Conservation (phyloP, 768 basidiomycete species). For the Lactarius indigo region DNA sequence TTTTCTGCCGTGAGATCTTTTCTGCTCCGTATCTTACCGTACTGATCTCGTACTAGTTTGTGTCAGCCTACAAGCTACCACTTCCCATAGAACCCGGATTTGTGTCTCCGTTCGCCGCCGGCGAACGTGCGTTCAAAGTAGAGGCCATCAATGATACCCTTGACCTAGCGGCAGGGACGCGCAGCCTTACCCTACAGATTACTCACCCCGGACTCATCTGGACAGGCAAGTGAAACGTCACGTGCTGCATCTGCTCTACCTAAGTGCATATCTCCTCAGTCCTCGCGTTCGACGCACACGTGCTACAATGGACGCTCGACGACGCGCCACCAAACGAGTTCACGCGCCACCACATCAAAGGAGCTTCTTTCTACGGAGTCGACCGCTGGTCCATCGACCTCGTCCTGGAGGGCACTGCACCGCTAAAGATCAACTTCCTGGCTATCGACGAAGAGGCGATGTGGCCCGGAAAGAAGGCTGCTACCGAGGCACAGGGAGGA, state of each 20-base stretch:
- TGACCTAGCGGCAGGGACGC: slow-evolving; percentile 55
- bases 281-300: slow-evolving; percentile 88
- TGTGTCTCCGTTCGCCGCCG: slow-evolving; percentile 28
- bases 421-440: slow-evolving; percentile 59
- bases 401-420: slow-evolving; percentile 44
- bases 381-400: slow-evolving; percentile 73
- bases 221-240: slow-evolving; percentile 53
- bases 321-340: slow-evolving; percentile 71
- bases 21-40: not conserved
- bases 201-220: slow-evolving; percentile 81
- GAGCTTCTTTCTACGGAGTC: slow-evolving; percentile 80
- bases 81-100: slow-evolving; percentile 44
- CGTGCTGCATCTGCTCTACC: not conserved
- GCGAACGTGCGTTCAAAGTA: slow-evolving; percentile 47
- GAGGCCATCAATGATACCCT: slow-evolving; percentile 53
- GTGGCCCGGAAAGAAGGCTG: slow-evolving; percentile 65
- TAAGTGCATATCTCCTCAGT: slow-evolving; percentile 39
- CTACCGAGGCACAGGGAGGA: slow-evolving; percentile 45
- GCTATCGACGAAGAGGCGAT: slow-evolving; percentile 81
- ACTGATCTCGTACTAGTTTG: slow-evolving; percentile 49
- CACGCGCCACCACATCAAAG: slow-evolving; percentile 86
- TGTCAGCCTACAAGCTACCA: slow-evolving; percentile 78
- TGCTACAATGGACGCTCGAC: slow-evolving; percentile 80
- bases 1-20: slow-evolving; percentile 58
- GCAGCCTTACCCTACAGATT: slow-evolving; percentile 65